Evolutionary conservation across 192 early-diverging fungal genomes (phyloP).

Genomic region (Funneliformis mosseae): DNA sequence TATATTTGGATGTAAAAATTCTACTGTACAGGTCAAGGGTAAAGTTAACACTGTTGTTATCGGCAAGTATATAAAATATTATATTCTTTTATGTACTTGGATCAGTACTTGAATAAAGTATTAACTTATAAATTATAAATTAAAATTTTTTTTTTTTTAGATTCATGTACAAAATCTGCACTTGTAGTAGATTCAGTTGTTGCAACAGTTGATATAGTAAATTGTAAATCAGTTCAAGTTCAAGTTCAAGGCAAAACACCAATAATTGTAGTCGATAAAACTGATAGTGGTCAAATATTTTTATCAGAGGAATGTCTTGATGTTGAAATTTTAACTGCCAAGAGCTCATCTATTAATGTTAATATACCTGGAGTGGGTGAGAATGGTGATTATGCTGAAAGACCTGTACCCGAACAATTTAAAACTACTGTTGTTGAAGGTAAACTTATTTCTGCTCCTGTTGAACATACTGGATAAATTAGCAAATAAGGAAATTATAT

Average conservation of each 20-base stretch:
- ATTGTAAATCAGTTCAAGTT: constrained; percentile 84
- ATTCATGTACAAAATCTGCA: constrained; percentile 88
- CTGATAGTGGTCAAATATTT: constrained; percentile 91
- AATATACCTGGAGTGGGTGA: constrained; percentile 62
- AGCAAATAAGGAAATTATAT: neutral
- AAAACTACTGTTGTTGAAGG: constrained; percentile 84
- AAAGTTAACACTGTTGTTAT: constrained; percentile 92
- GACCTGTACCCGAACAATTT: constrained; percentile 91
- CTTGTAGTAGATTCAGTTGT: constrained; percentile 83
- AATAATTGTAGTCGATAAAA: constrained; percentile 89
- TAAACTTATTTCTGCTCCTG: constrained; percentile 77
- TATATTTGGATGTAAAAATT: constrained; percentile 92
- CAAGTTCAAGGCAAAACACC: constrained; percentile 85
- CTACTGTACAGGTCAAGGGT: constrained; percentile 86
- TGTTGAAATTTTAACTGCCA: constrained; percentile 90
- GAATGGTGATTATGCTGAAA: constrained; percentile 73
- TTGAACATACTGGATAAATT: constrained; percentile 78
- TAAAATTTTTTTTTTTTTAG: constrained; percentile 41
- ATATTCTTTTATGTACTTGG: neutral
- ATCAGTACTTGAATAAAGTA: neutral
- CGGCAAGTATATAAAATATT: constrained; percentile 47
- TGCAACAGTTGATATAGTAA: constrained; percentile 85
- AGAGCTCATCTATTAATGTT: constrained; percentile 91
- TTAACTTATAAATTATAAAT: neutral
- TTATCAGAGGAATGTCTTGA: constrained; percentile 74